phyloP scores from a whole-genome alignment of 371 early-diverging fungal species.

The Mortierella sp. region DNA sequence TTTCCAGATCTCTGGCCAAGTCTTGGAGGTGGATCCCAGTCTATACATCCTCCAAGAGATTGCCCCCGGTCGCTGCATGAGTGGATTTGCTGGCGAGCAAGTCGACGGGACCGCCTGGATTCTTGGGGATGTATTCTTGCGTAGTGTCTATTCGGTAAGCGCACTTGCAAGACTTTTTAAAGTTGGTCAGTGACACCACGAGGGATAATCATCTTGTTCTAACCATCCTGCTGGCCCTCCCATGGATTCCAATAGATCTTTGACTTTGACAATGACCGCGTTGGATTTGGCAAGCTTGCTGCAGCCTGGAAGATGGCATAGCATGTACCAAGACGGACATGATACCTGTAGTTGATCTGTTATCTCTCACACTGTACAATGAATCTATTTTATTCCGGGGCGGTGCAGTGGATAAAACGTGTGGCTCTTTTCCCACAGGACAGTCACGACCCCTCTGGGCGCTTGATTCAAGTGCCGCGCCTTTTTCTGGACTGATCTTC shows the following conservation, averaged over 20 bases:
- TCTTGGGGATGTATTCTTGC: constrained; percentile 82
- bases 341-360: no score
- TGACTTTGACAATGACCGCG: constrained; percentile 71
- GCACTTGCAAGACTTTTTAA: neutral
- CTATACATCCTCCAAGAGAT: constrained; percentile 70
- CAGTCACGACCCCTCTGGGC: no score
- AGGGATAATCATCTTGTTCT: neutral
- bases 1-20: constrained; percentile 60
- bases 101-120: constrained; percentile 69
- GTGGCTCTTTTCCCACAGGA: no score
- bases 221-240: neutral
- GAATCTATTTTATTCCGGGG: no score
- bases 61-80: constrained; percentile 66
- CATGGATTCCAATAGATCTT: constrained; percentile 55
- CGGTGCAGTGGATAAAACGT: no score
- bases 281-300: constrained; percentile 69
- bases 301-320: no score
- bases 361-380: no score
- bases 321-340: no score
- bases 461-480: no score
- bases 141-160: constrained; percentile 78
- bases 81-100: constrained; percentile 68
- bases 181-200: neutral
- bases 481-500: no score
- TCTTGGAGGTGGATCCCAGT: constrained; percentile 60